Base-by-base conservation (phyloP, 306 rosid species). In the Ammopiptanthus mongolicus region DNA sequence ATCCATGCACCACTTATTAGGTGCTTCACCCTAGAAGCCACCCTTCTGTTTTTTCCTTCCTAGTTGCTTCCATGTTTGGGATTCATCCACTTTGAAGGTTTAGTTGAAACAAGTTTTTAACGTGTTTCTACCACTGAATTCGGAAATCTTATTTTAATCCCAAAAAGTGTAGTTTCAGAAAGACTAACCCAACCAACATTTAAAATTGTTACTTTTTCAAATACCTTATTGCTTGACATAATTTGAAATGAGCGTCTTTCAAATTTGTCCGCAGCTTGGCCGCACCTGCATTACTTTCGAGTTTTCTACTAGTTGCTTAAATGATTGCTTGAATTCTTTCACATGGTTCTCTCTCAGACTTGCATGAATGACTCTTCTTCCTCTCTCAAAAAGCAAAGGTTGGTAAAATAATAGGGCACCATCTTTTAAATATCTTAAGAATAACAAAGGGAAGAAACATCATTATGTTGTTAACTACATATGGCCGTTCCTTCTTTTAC, bases 191-290 rank as follows among this genome's bases (percentile, higher is more conserved):
- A 77, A 72, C 71, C 50, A 39, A 52, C 72, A 41, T 61, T 48
- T 33, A 42, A 76, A 77, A 68, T n/a, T 61, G 44, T 69, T 73
- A 47, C 88, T 77, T 73, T 62, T 55, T 63, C 21, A 0, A 58
- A 47, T 29, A 56, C 71, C 77, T 61, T 8, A 11, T 55, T 76
- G 65, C 65, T 62, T 42, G 11, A 18, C 25, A 65, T 53, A 42
- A 14, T 60, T 39, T 36, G 3, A 41, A 67, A 47, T 2, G 34
- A 39, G 6, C 34, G 33, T 33, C 73, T 56, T 63, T 66, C 61
- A 74, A 64, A 71, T 53, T 51, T 65, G 65, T 64, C 68, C 41
- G 69, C 61, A 17, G 56, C n/a, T 44, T 51, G 65, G 74, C 78
- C 51, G 73, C 59, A 37, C 79, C 64, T 56, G 23, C n/a, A 78